Percentiles rank a stretch among this genome's conserved stretches.
These are phyloP conservation scores for Hypoxylon rickii DNA, from an alignment of 495 filamentous ascomycete species.

Conservation along the genomic window DNA sequence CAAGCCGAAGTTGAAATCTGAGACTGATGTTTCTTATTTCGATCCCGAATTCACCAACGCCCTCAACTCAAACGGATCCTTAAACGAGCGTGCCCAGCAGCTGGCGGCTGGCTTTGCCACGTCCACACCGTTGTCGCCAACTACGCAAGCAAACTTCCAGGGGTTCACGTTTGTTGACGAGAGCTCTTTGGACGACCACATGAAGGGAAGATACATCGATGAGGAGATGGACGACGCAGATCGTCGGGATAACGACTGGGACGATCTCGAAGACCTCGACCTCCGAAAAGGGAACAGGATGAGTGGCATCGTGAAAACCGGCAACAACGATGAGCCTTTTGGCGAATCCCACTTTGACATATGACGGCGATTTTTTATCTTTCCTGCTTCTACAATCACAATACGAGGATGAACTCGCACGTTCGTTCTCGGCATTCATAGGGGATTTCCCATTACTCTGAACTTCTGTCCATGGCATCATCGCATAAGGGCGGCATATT, in stretches of 20 bases:
- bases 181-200: slow-evolving; percentile 90
- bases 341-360: slow-evolving; percentile 73
- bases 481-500: slow-evolving; percentile 42
- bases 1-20: slow-evolving; percentile 93
- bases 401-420: slow-evolving; percentile 14
- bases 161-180: slow-evolving; percentile 99
- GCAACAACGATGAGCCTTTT: slow-evolving; percentile 72
- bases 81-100: slow-evolving; percentile 87
- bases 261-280: slow-evolving; percentile 50
- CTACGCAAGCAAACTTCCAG: slow-evolving; percentile 96
- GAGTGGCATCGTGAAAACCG: slow-evolving; percentile 72
- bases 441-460: slow-evolving; percentile 27
- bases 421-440: slow-evolving; percentile 21
- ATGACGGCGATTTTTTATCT: slow-evolving; percentile 23
- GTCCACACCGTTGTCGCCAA: slow-evolving; percentile 88
- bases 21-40: slow-evolving; percentile 96
- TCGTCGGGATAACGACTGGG: slow-evolving; percentile 55
- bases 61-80: slow-evolving; percentile 75
- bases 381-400: slow-evolving; percentile 14
- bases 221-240: slow-evolving; percentile 71
- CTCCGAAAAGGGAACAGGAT: slow-evolving; percentile 62
- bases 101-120: slow-evolving; percentile 75
- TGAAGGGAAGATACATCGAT: slow-evolving; percentile 61
- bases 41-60: slow-evolving; percentile 98
- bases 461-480: slow-evolving; percentile 37